Evolutionary conservation across 1,284 basidiomycete genomes (phyloP).

Genomic region (Microbotryum saponariae): DNA sequence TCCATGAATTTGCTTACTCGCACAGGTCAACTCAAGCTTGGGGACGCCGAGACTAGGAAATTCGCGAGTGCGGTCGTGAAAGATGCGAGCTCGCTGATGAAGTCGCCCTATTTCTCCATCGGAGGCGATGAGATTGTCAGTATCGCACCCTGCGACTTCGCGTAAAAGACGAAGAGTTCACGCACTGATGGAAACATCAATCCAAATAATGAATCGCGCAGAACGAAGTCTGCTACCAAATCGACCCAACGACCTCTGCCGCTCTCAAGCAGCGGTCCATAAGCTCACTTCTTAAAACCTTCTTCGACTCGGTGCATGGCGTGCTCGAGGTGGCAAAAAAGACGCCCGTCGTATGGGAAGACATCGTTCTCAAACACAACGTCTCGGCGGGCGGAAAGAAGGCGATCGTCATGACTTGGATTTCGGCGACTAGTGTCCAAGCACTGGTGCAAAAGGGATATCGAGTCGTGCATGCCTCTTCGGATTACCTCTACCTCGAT

Average conservation of each 20-base stretch:
- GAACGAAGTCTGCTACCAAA: slow-evolving; percentile 32
- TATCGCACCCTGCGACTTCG: slow-evolving; percentile 10
- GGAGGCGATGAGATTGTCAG: slow-evolving; percentile 77
- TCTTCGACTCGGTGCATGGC: slow-evolving; percentile 53
- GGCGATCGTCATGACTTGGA: slow-evolving; percentile 68
- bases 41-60: background rate
- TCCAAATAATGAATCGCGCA: background rate
- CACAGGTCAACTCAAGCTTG: slow-evolving; percentile 15
- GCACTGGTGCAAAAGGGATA: slow-evolving; percentile 55
- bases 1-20: no score
- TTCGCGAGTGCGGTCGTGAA: slow-evolving; percentile 7
- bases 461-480: slow-evolving; percentile 58
- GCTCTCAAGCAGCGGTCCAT: slow-evolving; percentile 54
- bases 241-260: slow-evolving; percentile 54
- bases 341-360: slow-evolving; percentile 64
- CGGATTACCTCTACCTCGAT: slow-evolving; percentile 65
- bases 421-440: slow-evolving; percentile 54
- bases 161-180: background rate
- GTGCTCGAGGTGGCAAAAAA: slow-evolving; percentile 48
- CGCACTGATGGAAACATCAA: background rate
- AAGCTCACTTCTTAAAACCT: slow-evolving; percentile 56
- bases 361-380: slow-evolving; percentile 60
- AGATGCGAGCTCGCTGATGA: slow-evolving; percentile 47
- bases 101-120: slow-evolving; percentile 59
- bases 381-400: slow-evolving; percentile 52